phyloP scores from a whole-genome alignment of 306 rosid genomes.

The Begonia masoniana region DNA sequence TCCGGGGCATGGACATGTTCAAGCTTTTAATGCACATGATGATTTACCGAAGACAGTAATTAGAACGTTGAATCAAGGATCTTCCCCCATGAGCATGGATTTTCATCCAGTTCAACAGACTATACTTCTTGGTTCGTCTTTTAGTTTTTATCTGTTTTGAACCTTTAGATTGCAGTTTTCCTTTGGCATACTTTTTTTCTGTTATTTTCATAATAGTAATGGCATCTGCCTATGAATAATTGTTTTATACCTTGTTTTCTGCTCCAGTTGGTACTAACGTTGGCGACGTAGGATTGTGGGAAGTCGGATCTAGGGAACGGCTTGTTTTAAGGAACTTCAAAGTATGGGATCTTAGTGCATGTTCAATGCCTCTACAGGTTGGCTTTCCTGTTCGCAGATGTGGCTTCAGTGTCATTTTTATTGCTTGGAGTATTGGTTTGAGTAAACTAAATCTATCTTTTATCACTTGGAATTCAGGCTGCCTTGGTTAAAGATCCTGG shows the following conservation, averaged over 20 bases:
- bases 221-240: too few relatives aligned
- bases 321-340: constrained; percentile 70
- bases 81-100: constrained; percentile 99
- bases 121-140: constrained; percentile 68
- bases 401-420: too few relatives aligned
- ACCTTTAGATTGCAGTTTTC: neutral
- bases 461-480: constrained; percentile 45
- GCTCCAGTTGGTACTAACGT: constrained; percentile 83
- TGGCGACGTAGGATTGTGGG: constrained; percentile 97
- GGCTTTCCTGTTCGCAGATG: constrained; percentile 1
- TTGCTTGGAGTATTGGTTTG: neutral
- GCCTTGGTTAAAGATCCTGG: constrained; percentile 87
- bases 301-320: constrained; percentile 84
- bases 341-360: constrained; percentile 89
- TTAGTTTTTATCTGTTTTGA: neutral
- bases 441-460: constrained; percentile 7
- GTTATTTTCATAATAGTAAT: too few relatives aligned
- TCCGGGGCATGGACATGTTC: constrained; percentile 64
- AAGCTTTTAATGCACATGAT: constrained; percentile 69
- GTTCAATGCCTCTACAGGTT: constrained; percentile 93
- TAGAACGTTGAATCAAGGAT: constrained; percentile 80
- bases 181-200: too few relatives aligned
- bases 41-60: constrained; percentile 73
- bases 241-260: neutral
- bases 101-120: constrained; percentile 91